Conservation (phyloP, 2,329 filamentous ascomycete genomes). For the Cadophora sp. region DNA sequence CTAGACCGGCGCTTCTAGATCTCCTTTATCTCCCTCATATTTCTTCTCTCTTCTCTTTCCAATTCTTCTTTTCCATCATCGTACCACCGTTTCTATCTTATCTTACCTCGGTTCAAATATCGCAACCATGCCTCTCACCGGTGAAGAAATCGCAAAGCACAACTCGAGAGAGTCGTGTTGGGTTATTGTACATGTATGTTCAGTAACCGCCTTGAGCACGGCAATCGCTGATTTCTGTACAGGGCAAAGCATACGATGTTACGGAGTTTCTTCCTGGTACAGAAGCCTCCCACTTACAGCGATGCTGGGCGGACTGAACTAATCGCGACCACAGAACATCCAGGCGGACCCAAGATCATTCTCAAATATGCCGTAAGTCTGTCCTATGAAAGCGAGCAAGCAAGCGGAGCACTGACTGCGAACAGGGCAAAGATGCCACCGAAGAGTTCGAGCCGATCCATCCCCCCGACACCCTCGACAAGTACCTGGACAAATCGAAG, state of each 20-base stretch:
- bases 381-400: neutral
- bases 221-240: slow-evolving; percentile 33
- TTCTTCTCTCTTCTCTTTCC: neutral
- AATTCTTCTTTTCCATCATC: neutral
- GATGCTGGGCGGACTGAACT: neutral
- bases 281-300: neutral
- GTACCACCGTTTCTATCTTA: neutral
- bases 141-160: slow-evolving; percentile 72
- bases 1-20: neutral
- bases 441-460: slow-evolving; percentile 91
- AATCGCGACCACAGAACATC: slow-evolving; percentile 67
- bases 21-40: slow-evolving; percentile 1
- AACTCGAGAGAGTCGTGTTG: slow-evolving; percentile 84
- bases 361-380: slow-evolving; percentile 81
- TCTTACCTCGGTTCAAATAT: slow-evolving; percentile 7
- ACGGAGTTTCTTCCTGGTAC: slow-evolving; percentile 83
- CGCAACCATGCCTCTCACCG: slow-evolving; percentile 50
- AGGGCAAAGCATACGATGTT: slow-evolving; percentile 86
- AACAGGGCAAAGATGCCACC: slow-evolving; percentile 83
- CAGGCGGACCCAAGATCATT: slow-evolving; percentile 90
- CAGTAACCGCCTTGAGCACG: slow-evolving; percentile 17
- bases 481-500: slow-evolving; percentile 84
- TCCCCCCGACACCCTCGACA: slow-evolving; percentile 85
- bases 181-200: slow-evolving; percentile 80
- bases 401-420: slow-evolving; percentile 9